A percentile compares a stretch with the other conserved stretches of the same genome.
Evolutionary conservation across 208 protist genomes (phyloP).

Genomic region (Leishmania gerbilli): DNA sequence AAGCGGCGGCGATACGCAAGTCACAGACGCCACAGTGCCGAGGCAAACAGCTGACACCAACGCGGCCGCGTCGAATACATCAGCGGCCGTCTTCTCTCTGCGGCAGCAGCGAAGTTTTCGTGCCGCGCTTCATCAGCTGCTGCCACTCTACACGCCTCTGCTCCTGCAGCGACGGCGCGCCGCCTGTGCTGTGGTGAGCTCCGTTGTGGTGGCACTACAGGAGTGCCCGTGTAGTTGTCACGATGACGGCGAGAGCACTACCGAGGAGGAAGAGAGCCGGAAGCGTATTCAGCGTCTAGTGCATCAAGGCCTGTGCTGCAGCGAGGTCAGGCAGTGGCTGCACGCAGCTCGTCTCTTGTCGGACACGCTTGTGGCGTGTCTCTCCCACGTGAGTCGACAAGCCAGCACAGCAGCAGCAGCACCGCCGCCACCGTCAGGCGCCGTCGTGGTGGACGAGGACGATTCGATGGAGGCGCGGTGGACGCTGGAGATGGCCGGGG

Average conservation of each 20-base stretch:
- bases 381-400: neutral
- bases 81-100: neutral
- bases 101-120: neutral
- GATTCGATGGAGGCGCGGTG: slow-evolving; percentile 20
- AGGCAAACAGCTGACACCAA: neutral
- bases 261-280: neutral
- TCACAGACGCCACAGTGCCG: neutral
- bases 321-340: slow-evolving; percentile 2
- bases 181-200: neutral
- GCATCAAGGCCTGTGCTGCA: neutral
- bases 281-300: neutral
- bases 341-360: neutral
- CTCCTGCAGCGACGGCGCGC: neutral
- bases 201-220: slow-evolving; percentile 1
- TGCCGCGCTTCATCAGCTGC: slow-evolving; percentile 9
- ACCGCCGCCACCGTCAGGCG: neutral
- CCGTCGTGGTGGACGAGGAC: neutral
- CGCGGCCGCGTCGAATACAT: neutral
- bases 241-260: neutral
- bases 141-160: slow-evolving; percentile 15
- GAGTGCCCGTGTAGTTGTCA: neutral
- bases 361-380: neutral
- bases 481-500: slow-evolving; percentile 12
- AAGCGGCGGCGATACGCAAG: neutral
- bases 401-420: neutral